Evolutionary conservation across 1,284 basidiomycete species (phyloP).

Genomic region (Cystobasidium sp.): DNA sequence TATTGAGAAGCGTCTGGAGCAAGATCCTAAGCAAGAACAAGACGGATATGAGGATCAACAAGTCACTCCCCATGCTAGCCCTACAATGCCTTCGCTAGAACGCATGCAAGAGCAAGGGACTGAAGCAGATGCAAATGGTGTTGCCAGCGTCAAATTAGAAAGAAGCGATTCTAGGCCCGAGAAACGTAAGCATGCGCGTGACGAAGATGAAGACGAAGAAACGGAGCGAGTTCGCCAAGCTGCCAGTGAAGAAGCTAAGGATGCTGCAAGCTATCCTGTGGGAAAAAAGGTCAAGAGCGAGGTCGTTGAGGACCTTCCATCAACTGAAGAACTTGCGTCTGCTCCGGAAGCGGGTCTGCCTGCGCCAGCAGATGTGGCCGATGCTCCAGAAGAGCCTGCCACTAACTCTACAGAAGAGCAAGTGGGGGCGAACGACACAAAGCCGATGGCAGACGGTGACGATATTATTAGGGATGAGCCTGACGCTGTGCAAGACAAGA

Average conservation of each 20-base stretch:
- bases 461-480: neutral
- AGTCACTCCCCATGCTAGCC: constrained; percentile 38
- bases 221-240: constrained; percentile 57
- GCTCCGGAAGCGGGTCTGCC: neutral
- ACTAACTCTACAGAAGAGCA: neutral
- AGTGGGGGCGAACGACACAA: neutral
- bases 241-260: constrained; percentile 45
- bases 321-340: neutral
- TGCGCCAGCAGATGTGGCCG: neutral
- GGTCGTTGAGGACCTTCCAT: neutral
- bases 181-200: constrained; percentile 37
- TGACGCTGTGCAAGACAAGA: neutral
- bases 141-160: neutral
- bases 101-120: constrained; percentile 36
- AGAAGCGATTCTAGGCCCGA: constrained; percentile 29
- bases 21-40: neutral
- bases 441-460: neutral
- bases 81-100: neutral
- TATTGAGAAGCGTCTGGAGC: constrained; percentile 64
- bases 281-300: constrained; percentile 43
- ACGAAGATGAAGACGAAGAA: constrained; percentile 57
- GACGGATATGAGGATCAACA: constrained; percentile 36
- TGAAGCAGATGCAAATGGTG: constrained; percentile 28
- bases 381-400: neutral
- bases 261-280: constrained; percentile 12